A percentile compares a stretch with the other conserved stretches of the same genome.
Evolutionary conservation across 2,329 filamentous ascomycete species (phyloP).

Genomic region (Helotiales sp.): DNA sequence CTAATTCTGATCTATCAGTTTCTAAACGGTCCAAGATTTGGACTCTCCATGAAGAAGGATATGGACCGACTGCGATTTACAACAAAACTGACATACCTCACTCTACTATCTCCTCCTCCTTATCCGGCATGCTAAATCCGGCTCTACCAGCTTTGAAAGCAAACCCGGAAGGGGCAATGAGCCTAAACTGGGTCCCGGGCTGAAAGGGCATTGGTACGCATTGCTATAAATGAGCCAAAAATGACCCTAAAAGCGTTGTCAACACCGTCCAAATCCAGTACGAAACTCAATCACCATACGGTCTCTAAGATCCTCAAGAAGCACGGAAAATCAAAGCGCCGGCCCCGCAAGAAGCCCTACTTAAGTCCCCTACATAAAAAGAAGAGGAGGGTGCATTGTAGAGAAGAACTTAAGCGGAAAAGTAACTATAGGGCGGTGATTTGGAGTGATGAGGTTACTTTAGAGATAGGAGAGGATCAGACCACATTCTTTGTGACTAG

Average conservation of each 20-base stretch:
- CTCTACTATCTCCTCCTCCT: no score
- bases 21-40: neutral
- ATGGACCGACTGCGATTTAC: neutral
- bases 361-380: neutral
- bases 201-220: no score
- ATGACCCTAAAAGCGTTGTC: neutral
- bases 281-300: neutral
- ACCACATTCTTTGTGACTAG: neutral
- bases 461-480: conserved; percentile 1
- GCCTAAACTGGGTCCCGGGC: no score
- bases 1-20: neutral
- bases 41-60: neutral
- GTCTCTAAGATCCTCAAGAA: neutral
- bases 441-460: conserved; percentile 5
- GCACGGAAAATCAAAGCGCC: conserved; percentile 4
- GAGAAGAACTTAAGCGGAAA: neutral
- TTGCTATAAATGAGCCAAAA: neutral
- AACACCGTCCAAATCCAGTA: conserved; percentile 4
- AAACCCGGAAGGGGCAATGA: no score
- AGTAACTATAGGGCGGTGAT: conserved; percentile 2
- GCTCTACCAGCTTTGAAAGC: no score
- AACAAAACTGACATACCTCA: neutral
- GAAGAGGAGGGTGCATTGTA: neutral
- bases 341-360: conserved; percentile 4
- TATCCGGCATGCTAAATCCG: no score